A percentile compares a stretch with the other conserved stretches of the same genome.
Conservation (phyloP, 2,329 filamentous ascomycete genomes). For the Annulohypoxylon truncatum region DNA sequence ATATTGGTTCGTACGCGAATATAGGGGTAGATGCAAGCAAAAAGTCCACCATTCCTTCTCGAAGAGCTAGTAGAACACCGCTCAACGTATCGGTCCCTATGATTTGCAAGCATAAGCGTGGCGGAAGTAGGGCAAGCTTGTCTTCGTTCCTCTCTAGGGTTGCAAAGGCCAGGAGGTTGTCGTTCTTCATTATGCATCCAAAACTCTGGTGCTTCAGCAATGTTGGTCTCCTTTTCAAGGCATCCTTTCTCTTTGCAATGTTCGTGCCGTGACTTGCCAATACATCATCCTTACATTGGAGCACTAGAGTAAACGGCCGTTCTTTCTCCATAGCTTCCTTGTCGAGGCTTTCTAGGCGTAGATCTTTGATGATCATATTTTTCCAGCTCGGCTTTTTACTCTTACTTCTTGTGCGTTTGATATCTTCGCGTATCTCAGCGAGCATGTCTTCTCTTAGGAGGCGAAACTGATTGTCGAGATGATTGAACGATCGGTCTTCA, state of each 20-base stretch:
- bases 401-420: conserved; percentile 60
- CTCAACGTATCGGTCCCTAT: conserved; percentile 58
- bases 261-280: conserved; percentile 53
- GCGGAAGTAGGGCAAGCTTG: conserved; percentile 27
- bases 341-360: conserved; percentile 52
- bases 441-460: conserved; percentile 78
- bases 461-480: conserved; percentile 79
- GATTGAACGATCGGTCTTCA: conserved; percentile 56
- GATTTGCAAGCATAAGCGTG: conserved; percentile 54
- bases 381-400: conserved; percentile 44
- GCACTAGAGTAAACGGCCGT: conserved; percentile 53
- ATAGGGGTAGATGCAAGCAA: conserved; percentile 72
- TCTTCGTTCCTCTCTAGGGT: conserved; percentile 41
- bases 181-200: conserved; percentile 66
- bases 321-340: conserved; percentile 48
- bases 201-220: conserved; percentile 71
- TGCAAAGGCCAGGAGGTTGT: conserved; percentile 69
- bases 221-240: conserved; percentile 58
- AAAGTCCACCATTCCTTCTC: conserved; percentile 56
- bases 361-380: conserved; percentile 47
- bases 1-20: conserved; percentile 76
- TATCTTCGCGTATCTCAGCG: conserved; percentile 71
- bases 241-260: conserved; percentile 54
- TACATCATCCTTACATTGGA: conserved; percentile 59
- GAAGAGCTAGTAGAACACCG: conserved; percentile 60